Conservation (phyloP, 345 rosid species). For the Boechera stricta region DNA sequence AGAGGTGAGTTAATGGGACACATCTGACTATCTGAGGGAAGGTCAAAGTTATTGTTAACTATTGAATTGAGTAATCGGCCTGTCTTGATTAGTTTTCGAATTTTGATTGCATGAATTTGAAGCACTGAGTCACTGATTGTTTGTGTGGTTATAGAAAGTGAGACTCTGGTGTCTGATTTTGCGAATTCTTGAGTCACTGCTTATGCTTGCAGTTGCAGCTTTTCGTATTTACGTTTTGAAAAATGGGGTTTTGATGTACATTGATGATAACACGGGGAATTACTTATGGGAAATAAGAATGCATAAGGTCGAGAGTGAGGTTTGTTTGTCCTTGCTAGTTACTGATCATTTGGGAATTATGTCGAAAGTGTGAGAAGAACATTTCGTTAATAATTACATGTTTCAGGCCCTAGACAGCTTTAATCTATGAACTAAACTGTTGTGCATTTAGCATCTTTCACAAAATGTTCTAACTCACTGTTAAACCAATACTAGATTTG, state of each 20-base stretch:
- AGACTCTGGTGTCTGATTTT: conserved; percentile 14
- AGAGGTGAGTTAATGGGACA: too few relatives aligned
- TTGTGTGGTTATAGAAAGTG: conserved; percentile 11
- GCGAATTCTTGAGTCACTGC: background rate
- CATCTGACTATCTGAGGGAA: background rate
- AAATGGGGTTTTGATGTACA: background rate
- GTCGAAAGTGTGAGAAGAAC: background rate
- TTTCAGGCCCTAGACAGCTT: background rate
- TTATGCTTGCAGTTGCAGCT: conserved; percentile 13
- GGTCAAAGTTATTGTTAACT: conserved; percentile 19
- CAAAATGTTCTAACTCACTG: conserved; percentile 7
- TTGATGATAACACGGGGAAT: background rate
- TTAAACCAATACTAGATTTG: conserved; percentile 1
- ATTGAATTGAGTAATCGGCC: conserved; percentile 1
- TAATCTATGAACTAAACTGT: background rate
- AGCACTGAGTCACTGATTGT: background rate
- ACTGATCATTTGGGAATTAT: conserved; percentile 6
- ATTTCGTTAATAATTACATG: background rate
- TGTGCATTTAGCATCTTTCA: conserved; percentile 14
- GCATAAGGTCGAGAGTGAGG: background rate
- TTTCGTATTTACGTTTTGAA: background rate
- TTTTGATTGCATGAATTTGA: conserved; percentile 6
- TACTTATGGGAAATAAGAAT: background rate
- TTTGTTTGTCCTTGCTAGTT: background rate
- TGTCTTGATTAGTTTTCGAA: background rate